Evolutionary conservation across 352 stramenopile species (phyloP).

Genomic region (Phytophthora kernoviae): DNA sequence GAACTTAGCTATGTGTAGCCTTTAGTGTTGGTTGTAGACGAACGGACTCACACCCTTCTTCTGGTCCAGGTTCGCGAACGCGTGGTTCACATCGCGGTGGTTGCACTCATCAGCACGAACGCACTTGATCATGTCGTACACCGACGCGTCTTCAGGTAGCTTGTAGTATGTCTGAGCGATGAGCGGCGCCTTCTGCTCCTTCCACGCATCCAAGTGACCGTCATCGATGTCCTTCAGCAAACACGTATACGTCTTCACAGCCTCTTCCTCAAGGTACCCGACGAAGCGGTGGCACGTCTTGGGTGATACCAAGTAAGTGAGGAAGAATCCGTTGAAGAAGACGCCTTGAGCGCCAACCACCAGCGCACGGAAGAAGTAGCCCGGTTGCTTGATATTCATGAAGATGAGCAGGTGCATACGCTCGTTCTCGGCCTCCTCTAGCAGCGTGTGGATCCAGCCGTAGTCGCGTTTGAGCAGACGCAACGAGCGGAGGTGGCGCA

Average conservation of each 20-base stretch:
- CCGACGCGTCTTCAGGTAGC: constrained; percentile 64
- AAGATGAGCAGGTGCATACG: constrained; percentile 94
- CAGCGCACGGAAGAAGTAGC: constrained; percentile 70
- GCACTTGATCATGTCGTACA: constrained; percentile 88
- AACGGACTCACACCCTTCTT: constrained; percentile 52
- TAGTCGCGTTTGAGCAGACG: constrained; percentile 87
- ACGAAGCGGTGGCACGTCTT: constrained; percentile 92
- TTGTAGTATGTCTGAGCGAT: constrained; percentile 92
- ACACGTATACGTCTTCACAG: constrained; percentile 91
- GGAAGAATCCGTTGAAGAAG: constrained; percentile 88
- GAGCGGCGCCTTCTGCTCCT: constrained; percentile 56
- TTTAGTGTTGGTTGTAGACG: constrained; percentile 19
- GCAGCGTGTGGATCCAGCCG: constrained; percentile 92
- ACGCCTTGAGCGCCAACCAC: constrained; percentile 88
- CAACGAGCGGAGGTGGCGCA: constrained; percentile 83
- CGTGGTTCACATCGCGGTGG: constrained; percentile 90
- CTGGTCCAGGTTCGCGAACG: constrained; percentile 52
- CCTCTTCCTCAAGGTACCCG: constrained; percentile 93
- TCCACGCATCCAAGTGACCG: constrained; percentile 81
- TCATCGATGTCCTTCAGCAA: constrained; percentile 90
- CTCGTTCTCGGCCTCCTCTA: constrained; percentile 96
- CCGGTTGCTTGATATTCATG: constrained; percentile 88
- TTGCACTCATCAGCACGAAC: constrained; percentile 89
- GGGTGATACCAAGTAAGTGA: constrained; percentile 89
- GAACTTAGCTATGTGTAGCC: too few species aligned